Base-by-base conservation (phyloP, 139 green algal species). In the Closterium sp. region DNA sequence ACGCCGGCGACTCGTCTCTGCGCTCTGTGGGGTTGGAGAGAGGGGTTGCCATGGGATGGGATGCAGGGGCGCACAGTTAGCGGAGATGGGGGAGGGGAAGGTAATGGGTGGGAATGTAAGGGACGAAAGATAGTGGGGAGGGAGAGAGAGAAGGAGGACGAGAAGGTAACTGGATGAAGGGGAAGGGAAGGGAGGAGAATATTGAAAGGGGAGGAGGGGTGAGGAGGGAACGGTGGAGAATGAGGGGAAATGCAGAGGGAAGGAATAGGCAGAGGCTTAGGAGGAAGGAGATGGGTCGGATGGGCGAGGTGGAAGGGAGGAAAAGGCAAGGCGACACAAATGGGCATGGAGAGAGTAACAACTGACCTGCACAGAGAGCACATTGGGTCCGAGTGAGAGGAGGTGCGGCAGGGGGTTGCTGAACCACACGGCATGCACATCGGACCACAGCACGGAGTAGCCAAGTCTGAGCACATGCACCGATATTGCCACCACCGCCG, bases 361-460 rank as follows among this genome's bases (percentile, higher is more conserved):
- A 9, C 43, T 69, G 43, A 69, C 38, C 87, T 90, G 87, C 33
- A 90, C 38, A 12, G 86, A 9, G 86, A 89, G 34, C 34, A 33
- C 33, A n/a, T 64, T 64, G 3, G 86, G 86, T 10, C 86, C 86
- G 34, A 69, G 33, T 12, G 32, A 33, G 33, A 76, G 86, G 16
- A 89, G 32, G 33, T 55, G 32, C 34, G 86, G 86, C 33, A 55
- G 32, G 19, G 34, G 33, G 86, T 89, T 55, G 28, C 10, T 12
- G 86, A 76, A 89, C 86, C 86, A 89, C 9, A 89, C 33, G 86
- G 33, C 34, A 33, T 89, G 30, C 32, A 89, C 86, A 2, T 89
- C 86, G 32, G 86, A 89, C 86, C 32, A 69, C 33, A 89, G 86
- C 86, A 89, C 86, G 6, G 32, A 55, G 86, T 89, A 89, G 30